A percentile compares a stretch with the other conserved stretches of the same genome.
These are phyloP conservation scores for Candida suzukii DNA, from an alignment of 805 yeast species.

Conservation along the genomic window DNA sequence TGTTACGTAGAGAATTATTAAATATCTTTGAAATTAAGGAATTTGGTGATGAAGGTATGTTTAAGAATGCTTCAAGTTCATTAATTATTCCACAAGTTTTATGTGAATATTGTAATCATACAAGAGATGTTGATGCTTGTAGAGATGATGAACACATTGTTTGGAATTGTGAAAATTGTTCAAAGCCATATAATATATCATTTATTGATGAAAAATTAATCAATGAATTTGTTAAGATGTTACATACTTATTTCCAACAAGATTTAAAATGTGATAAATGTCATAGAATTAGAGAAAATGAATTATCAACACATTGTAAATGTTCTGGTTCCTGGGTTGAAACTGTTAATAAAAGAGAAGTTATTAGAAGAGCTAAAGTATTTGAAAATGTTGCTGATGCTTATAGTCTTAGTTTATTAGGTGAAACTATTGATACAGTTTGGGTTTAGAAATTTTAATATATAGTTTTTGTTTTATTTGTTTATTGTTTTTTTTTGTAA, in stretches of 20 bases:
- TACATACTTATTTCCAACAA: conserved; percentile 65
- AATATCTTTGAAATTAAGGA: conserved; percentile 74
- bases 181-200: conserved; percentile 53
- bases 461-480: no score
- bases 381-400: conserved; percentile 53
- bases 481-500: no score
- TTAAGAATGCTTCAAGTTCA: conserved; percentile 68
- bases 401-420: conserved; percentile 54
- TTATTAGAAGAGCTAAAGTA: conserved; percentile 38
- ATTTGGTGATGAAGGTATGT: conserved; percentile 69
- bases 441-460: neutral
- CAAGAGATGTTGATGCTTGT: conserved; percentile 77
- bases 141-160: conserved; percentile 45
- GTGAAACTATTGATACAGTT: conserved; percentile 23
- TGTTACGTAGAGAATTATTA: conserved; percentile 68
- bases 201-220: conserved; percentile 76
- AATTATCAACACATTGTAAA: conserved; percentile 66
- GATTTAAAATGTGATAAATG: conserved; percentile 81
- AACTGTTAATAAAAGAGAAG: conserved; percentile 37
- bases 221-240: conserved; percentile 46
- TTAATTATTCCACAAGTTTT: conserved; percentile 59
- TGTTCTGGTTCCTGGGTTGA: conserved; percentile 87
- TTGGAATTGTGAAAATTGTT: conserved; percentile 66
- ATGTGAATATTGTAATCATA: conserved; percentile 73
- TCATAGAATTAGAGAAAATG: conserved; percentile 53